Evolutionary conservation across 163 green algal genomes (phyloP).

Genomic region (Scenedesmus sp.): DNA sequence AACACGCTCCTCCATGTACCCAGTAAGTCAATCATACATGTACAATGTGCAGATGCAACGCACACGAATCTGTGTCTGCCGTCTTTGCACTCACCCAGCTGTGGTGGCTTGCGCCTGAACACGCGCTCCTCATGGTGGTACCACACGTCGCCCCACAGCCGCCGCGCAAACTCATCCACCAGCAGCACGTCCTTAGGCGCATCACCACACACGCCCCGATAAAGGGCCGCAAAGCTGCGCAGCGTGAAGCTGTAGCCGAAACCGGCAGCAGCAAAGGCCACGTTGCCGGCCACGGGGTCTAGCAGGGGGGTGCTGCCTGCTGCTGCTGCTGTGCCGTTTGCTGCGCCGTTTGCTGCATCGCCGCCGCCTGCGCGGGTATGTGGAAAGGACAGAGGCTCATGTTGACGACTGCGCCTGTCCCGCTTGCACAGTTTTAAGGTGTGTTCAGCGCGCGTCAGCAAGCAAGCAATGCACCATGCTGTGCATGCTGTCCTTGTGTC

Average conservation of each 20-base stretch:
- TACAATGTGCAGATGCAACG: too few species aligned
- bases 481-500: too few species aligned
- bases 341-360: slow-evolving; percentile 19
- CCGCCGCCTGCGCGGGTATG: neutral
- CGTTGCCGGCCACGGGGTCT: slow-evolving; percentile 91
- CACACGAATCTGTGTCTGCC: neutral
- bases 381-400: neutral
- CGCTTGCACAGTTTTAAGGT: neutral
- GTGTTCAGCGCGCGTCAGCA: too few species aligned
- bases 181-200: slow-evolving; percentile 20
- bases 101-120: slow-evolving; percentile 74
- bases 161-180: slow-evolving; percentile 78
- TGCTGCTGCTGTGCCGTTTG: slow-evolving; percentile 30
- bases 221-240: slow-evolving; percentile 83
- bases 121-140: slow-evolving; percentile 83
- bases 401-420: neutral
- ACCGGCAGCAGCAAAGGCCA: slow-evolving; percentile 86
- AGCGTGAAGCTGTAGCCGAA: slow-evolving; percentile 97
- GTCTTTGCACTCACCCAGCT: neutral
- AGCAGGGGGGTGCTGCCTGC: slow-evolving; percentile 54
- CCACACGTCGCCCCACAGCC: slow-evolving; percentile 98
- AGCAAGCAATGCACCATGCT: too few species aligned
- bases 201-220: slow-evolving; percentile 42
- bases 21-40: too few species aligned
- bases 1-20: too few species aligned